Conservation (phyloP, 176 grass and related monocot species). For the Aegilops speltoides region DNA sequence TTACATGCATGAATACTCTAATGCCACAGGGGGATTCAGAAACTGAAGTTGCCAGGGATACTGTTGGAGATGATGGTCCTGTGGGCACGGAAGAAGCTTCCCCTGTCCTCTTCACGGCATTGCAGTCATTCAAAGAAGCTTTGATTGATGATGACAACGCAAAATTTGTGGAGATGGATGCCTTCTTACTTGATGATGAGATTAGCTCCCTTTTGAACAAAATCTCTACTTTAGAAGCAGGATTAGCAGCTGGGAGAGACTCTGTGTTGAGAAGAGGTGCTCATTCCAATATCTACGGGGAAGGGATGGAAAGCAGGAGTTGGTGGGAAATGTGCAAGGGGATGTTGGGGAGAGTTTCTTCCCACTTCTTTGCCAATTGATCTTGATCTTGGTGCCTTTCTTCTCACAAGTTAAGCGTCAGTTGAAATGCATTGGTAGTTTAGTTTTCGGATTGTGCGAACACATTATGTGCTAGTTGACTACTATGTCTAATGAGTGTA, state of each 20-base stretch:
- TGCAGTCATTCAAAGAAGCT: background rate
- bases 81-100: background rate
- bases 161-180: background rate
- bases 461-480: background rate
- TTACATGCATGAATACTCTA: background rate
- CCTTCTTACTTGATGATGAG: background rate
- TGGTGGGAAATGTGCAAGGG: background rate
- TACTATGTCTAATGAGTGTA: background rate
- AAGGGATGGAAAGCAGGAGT: background rate
- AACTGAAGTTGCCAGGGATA: background rate
- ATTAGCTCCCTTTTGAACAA: background rate
- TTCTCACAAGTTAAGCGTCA: background rate
- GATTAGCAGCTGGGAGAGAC: background rate
- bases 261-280: background rate
- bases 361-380: background rate
- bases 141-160: background rate
- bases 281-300: background rate
- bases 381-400: slow-evolving; percentile 1
- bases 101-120: background rate
- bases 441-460: background rate
- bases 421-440: background rate
- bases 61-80: background rate
- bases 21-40: background rate
- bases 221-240: background rate
- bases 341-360: background rate